Base-by-base conservation (phyloP, 805 yeast genomes). In the Schwanniomyces vanrijiae region DNA sequence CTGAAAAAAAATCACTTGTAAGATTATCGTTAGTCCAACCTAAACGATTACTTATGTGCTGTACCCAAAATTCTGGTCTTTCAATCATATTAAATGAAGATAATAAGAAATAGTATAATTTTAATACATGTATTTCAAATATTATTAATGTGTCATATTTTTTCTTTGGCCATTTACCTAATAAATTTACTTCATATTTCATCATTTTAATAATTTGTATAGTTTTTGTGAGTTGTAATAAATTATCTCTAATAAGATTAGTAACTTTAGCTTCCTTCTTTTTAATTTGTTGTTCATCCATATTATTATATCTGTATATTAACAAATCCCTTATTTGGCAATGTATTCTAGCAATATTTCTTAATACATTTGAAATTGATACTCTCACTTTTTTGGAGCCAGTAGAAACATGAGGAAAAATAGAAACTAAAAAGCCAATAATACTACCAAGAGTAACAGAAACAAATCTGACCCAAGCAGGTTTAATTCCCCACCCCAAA, bases 151-250 rank as follows among this genome's bases (percentile, higher is more conserved):
- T 50, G 13, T 37, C 45, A 39, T 67, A 68, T 34, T 60, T 63
- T 14, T 47, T 47, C 13, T 51, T 53, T 0, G 73, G 72, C 72
- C 72, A 68, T 19, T 50, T 35, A 1, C 73, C 72, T 1, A 62
- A 51, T 5, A 66, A 28, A 0, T 66, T 62, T 5, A 62, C 44
- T 47, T 68, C 72, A 39, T 65, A 64, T 9, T 50, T 53, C 56
- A 64, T 58, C 14, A 63, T 44, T 10, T 50, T 47, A 3, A 56
- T 52, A n/a, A 59, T 53, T 2, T 52, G 48, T 6, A 65, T 59
- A 62, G 49, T 14, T 56, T 51, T 24, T 55, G 48, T 24, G 61
- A 59, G 4, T 6, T 54, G 59, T 1, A 53, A 39, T 6, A 55
- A 45, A 43, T 64, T 71, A 31, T 59, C 64, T 16, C 64, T 52